Evolutionary conservation across 2,329 filamentous ascomycete genomes (phyloP).

Genomic region (Aspergillus sojae): DNA sequence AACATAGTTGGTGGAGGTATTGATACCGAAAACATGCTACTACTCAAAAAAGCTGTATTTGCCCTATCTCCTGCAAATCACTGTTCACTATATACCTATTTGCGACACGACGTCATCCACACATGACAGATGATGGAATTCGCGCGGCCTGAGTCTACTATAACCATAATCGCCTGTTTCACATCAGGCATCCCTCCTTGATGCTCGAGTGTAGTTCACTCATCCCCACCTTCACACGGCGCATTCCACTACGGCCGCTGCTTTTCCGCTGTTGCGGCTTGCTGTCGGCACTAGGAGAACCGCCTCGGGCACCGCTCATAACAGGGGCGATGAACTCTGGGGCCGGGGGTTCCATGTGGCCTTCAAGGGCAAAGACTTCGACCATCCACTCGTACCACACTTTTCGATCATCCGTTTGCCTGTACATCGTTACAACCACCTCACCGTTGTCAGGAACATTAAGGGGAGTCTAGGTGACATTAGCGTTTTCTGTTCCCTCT

Average conservation of each 20-base stretch:
- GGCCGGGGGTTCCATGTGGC: slow-evolving; percentile 16
- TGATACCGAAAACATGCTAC: slow-evolving; percentile 2
- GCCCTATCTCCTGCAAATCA: background rate
- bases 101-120: background rate
- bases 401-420: slow-evolving; percentile 89
- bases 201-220: slow-evolving; percentile 53
- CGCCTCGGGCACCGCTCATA: slow-evolving; percentile 34
- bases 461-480: slow-evolving; percentile 69
- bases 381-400: slow-evolving; percentile 99
- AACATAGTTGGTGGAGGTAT: background rate
- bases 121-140: background rate
- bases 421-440: slow-evolving; percentile 90
- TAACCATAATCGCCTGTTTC: slow-evolving; percentile 17
- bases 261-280: slow-evolving; percentile 17
- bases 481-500: background rate
- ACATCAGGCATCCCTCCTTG: slow-evolving; percentile 54
- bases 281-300: slow-evolving; percentile 28
- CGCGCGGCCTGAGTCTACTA: background rate
- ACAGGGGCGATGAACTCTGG: slow-evolving; percentile 25
- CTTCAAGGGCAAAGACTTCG: slow-evolving; percentile 68
- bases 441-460: slow-evolving; percentile 83
- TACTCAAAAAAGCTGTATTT: background rate
- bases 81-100: background rate
- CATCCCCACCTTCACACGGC: slow-evolving; percentile 44
- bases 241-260: slow-evolving; percentile 16